Base-by-base conservation (phyloP, 1,284 basidiomycete species). In the Rhodotorula sp. region DNA sequence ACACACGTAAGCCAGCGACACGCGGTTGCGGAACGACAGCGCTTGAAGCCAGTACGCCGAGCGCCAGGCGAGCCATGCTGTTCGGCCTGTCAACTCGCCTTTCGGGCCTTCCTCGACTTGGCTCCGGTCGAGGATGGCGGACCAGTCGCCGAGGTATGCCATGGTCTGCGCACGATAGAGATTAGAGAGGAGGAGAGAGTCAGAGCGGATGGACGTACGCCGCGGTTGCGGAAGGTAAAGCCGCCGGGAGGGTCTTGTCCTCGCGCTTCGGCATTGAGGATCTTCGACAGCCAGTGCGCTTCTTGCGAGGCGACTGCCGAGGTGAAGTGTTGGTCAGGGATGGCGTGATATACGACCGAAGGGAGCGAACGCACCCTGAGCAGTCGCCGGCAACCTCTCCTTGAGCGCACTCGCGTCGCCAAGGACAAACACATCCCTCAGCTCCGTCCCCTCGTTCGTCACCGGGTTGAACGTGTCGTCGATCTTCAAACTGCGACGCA, bases 81-180 rank as follows among this genome's bases (percentile, higher is more conserved):
- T 40, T 74, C 74, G 28, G n/a, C 54, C 61, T 47, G 59, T 46
- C 15, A 68, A 22, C 77, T 87, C 87, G 52, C 83, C 82, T 78
- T 88, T 84, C 63, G 86, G 85, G 11, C 85, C 85, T 8, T 82
- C 81, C 62, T 82, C 82, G 3, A 83, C 80, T 54, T 85, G 83
- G 47, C 86, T 82, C 78, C 91, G 86, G 77, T 91, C 91, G 24
- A 92, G 85, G 16, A 90, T 40, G 4, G 79, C 87, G 53, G 67
- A 85, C 84, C 88, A 89, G 74, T 87, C 84, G 31, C 92, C 91
- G 48, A 93, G 83, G 78, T 91, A 91, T 13, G 92, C 90, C 79
- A 94, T 82, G n/a, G 34, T 53, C 60, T 61, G 51, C 26, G 13
- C 4, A 7, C 50, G 9, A 6, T 2, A 34, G 4, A 15, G 5